Base-by-base conservation (phyloP, 306 rosid species). In the Morella rubra region DNA sequence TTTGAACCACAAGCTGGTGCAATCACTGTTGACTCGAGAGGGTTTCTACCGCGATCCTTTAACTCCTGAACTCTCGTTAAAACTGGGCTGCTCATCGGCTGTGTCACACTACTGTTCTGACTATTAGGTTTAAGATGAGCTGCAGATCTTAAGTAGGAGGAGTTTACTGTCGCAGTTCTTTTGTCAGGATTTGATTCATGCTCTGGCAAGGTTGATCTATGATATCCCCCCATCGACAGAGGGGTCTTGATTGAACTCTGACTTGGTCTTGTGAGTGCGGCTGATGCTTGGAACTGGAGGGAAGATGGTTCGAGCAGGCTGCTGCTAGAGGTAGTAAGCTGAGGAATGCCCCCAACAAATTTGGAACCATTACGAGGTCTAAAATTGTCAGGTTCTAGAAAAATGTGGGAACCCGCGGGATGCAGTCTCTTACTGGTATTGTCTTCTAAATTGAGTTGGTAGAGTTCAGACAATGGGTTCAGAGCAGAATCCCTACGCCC, bases 81-180 rank as follows among this genome's bases (percentile, higher is more conserved):
- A 80, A 70, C 58, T 8, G 14, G 15, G 16, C 42, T 45, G 49
- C 65, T 75, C 69, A 46, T 27, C 18, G 4, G 74, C 61, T 24
- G 40, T 32, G 42, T 60, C 62, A 81, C 71, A 56, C 70, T 44
- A 22, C 77, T 79, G 69, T 47, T 49, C 20, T 60, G 60, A 52
- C 44, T 56, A 15, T 70, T 32, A 32, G 86, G 70, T 75, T 69
- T 80, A 20, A 80, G 42, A 62, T 67, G 52, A 54, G 73, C 64
- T 69, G 72, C 56, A 9, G 88, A 84, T 72, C 78, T 50, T 6
- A 82, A 82, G 78, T 82, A 75, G 64, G 88, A 73, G 81, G 80
- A 80, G 49, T 87, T 82, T 44, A 72, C 64, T 72, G 69, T 77
- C 51, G 45, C 24, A 8, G 44, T 40, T 65, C 51, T 74, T 44